Percentiles rank a stretch among this genome's conserved stretches.
phyloP scores from a whole-genome alignment of 1,139 yeast genomes.

The Candida anutae region DNA sequence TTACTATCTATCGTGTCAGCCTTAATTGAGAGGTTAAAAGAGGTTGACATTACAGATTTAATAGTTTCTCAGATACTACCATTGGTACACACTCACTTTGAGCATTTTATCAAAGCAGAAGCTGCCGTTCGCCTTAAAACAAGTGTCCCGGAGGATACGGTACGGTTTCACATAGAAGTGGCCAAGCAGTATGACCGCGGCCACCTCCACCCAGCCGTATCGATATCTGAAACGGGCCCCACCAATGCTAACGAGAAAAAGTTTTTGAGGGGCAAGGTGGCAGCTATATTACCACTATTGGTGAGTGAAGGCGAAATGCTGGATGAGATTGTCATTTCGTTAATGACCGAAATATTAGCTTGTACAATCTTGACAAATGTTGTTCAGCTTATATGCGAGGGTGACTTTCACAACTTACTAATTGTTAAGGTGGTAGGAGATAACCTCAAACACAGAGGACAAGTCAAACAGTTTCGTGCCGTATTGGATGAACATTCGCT shows the following conservation, averaged over 20 bases:
- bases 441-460: constrained; percentile 64
- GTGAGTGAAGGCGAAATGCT: constrained; percentile 42
- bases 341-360: constrained; percentile 60
- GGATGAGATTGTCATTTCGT: constrained; percentile 40
- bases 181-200: constrained; percentile 56
- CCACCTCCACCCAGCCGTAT: constrained; percentile 55
- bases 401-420: constrained; percentile 69
- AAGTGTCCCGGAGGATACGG: constrained; percentile 7
- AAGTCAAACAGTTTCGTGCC: constrained; percentile 64
- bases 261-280: constrained; percentile 41
- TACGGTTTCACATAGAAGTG: constrained; percentile 41
- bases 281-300: constrained; percentile 41
- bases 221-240: constrained; percentile 29
- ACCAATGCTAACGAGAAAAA: constrained; percentile 42
- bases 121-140: constrained; percentile 23
- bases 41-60: constrained; percentile 49
- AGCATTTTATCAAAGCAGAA: constrained; percentile 47
- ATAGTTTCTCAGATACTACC: constrained; percentile 58
- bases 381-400: constrained; percentile 52
- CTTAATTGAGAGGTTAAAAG: constrained; percentile 20
- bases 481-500: constrained; percentile 61
- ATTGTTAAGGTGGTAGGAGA: constrained; percentile 57
- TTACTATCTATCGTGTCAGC: constrained; percentile 36
- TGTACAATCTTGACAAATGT: constrained; percentile 42
- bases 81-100: constrained; percentile 56